Conservation (phyloP, 2,329 filamentous ascomycete genomes). For the Aureobasidium sp. region DNA sequence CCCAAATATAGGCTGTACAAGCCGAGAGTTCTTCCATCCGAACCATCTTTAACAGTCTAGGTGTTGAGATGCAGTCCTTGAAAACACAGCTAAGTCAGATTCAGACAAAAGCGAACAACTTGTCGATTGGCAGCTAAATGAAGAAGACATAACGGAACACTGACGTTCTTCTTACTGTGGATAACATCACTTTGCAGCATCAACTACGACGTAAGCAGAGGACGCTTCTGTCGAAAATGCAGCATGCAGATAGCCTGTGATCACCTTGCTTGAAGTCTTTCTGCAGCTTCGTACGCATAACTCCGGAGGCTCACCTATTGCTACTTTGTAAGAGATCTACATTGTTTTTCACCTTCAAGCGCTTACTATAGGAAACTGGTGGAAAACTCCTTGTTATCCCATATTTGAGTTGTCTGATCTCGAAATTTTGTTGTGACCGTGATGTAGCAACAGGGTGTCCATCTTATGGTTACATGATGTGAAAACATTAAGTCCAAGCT, state of each 20-base stretch:
- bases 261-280: not conserved
- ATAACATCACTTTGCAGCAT: not conserved
- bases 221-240: not conserved
- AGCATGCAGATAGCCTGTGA: not conserved
- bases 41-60: not conserved
- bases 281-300: not conserved
- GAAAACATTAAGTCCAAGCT: not conserved
- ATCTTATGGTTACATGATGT: not conserved
- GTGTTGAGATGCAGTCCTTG: not conserved
- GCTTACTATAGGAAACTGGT: not conserved
- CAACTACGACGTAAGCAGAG: not conserved
- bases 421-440: not conserved
- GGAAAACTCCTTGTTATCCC: not conserved
- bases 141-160: not conserved
- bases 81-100: not conserved
- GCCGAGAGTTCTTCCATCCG: not conserved
- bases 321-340: not conserved
- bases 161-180: not conserved
- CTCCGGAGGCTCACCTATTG: not conserved
- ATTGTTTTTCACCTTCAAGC: not conserved
- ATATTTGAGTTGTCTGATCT: not conserved
- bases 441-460: not conserved
- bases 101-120: not conserved
- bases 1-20: not conserved
- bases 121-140: not conserved